Conservation (phyloP, 2,329 filamentous ascomycete genomes). For the Uncinocarpus reesii region DNA sequence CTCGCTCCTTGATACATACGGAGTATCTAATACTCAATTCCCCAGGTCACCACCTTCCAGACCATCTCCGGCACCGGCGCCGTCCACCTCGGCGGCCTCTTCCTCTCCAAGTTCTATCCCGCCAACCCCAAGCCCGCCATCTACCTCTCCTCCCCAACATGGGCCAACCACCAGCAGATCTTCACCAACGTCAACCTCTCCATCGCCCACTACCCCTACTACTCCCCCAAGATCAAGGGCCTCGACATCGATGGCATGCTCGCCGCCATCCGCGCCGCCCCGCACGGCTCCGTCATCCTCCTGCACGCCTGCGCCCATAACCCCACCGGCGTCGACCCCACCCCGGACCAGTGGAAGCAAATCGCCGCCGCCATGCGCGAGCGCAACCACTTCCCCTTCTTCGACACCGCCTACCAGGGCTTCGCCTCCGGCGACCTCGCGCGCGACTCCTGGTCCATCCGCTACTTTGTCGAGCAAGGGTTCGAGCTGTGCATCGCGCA, state of each 20-base stretch:
- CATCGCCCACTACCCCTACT: slow-evolving; percentile 84
- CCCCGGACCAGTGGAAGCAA: slow-evolving; percentile 86
- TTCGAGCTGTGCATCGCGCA: slow-evolving; percentile 56
- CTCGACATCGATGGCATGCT: slow-evolving; percentile 90
- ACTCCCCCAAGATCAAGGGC: slow-evolving; percentile 75
- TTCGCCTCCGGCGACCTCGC: slow-evolving; percentile 86
- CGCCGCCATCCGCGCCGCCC: slow-evolving; percentile 56
- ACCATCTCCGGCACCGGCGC: slow-evolving; percentile 97
- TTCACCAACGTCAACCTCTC: slow-evolving; percentile 78
- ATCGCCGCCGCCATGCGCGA: slow-evolving; percentile 65
- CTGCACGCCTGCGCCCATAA: slow-evolving; percentile 97
- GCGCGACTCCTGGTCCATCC: slow-evolving; percentile 81
- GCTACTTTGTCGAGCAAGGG: slow-evolving; percentile 87
- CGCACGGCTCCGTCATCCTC: slow-evolving; percentile 72
- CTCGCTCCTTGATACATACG: not conserved
- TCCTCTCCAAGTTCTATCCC: slow-evolving; percentile 84
- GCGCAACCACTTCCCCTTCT: slow-evolving; percentile 91
- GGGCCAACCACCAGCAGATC: slow-evolving; percentile 98
- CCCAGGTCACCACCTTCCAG: slow-evolving; percentile 62
- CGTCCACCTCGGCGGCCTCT: slow-evolving; percentile 83
- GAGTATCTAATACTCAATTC: slow-evolving; percentile 1
- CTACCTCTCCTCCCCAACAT: slow-evolving; percentile 91
- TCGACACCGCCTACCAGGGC: slow-evolving; percentile 95
- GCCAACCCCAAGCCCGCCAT: slow-evolving; percentile 54
- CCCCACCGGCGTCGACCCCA: slow-evolving; percentile 92